These are phyloP conservation scores for Phytophthora pluvialis DNA, from an alignment of 352 stramenopile genomes.

Conservation along the genomic window DNA sequence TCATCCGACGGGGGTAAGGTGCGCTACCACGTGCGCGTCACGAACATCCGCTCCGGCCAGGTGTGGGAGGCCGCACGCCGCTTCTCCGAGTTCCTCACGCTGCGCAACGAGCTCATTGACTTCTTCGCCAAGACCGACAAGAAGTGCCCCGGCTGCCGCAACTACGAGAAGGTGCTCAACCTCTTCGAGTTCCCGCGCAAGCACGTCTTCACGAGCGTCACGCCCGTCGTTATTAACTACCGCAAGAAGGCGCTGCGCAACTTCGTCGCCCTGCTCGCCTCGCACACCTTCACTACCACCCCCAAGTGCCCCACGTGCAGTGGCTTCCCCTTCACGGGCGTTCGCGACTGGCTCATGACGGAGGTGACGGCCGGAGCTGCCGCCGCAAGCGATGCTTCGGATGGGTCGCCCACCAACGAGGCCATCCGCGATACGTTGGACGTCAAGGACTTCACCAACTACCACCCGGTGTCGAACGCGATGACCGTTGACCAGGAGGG, in stretches of 20 bases:
- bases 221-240: constrained; percentile 79
- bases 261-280: constrained; percentile 77
- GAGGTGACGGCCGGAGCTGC: constrained; percentile 29
- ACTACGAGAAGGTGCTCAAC: constrained; percentile 83
- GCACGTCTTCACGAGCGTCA: constrained; percentile 83
- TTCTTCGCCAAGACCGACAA: constrained; percentile 62
- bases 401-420: constrained; percentile 38
- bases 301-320: constrained; percentile 86
- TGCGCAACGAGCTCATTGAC: constrained; percentile 73
- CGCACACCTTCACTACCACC: constrained; percentile 81
- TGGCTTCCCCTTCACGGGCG: constrained; percentile 70
- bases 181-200: constrained; percentile 88
- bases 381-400: neutral
- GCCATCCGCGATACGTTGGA: constrained; percentile 70
- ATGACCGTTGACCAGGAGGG: constrained; percentile 73
- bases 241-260: constrained; percentile 75
- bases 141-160: constrained; percentile 83
- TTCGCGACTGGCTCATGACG: constrained; percentile 80
- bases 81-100: constrained; percentile 84
- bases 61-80: constrained; percentile 74
- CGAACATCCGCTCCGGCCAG: constrained; percentile 70
- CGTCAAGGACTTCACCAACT: constrained; percentile 80
- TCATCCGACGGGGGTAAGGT: constrained; percentile 51
- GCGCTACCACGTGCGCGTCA: constrained; percentile 74
- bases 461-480: constrained; percentile 51